Conservation (phyloP, 164 flowering plant genomes). For the Taxillus chinensis region DNA sequence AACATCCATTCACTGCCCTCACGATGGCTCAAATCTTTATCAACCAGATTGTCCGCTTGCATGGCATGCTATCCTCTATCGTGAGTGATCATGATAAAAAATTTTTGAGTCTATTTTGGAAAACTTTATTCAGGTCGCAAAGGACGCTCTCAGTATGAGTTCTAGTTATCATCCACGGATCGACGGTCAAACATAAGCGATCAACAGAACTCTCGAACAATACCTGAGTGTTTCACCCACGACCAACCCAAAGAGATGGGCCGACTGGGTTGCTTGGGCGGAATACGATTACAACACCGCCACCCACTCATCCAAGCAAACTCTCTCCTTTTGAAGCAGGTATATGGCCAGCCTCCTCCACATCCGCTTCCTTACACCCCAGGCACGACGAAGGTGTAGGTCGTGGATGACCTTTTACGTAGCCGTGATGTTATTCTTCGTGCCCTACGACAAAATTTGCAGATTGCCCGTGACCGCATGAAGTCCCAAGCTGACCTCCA, state of each 20-base stretch:
- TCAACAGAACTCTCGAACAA: too few relatives aligned
- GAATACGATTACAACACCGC: background rate
- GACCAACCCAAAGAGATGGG: too few relatives aligned
- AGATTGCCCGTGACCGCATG: background rate
- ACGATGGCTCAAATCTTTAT: too few relatives aligned
- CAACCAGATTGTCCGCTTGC: background rate
- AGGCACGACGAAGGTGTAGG: background rate
- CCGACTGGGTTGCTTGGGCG: background rate
- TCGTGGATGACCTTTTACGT: background rate
- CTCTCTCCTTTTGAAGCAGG: background rate
- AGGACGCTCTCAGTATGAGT: background rate
- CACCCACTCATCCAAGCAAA: background rate
- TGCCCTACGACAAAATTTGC: background rate
- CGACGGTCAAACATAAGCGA: too few relatives aligned
- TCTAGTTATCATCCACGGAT: too few relatives aligned
- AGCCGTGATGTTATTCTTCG: background rate
- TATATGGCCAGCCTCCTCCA: too few relatives aligned
- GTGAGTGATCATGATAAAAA: constrained; percentile 2
- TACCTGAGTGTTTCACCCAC: too few relatives aligned
- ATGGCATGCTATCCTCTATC: too few relatives aligned
- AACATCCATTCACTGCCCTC: too few relatives aligned
- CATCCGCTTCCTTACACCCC: background rate
- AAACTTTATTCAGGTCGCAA: background rate
- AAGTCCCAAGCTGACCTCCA: too few relatives aligned
- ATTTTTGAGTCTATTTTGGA: background rate